Evolutionary conservation across 2,329 filamentous ascomycete species (phyloP).

Genomic region (Diaporthe eres): DNA sequence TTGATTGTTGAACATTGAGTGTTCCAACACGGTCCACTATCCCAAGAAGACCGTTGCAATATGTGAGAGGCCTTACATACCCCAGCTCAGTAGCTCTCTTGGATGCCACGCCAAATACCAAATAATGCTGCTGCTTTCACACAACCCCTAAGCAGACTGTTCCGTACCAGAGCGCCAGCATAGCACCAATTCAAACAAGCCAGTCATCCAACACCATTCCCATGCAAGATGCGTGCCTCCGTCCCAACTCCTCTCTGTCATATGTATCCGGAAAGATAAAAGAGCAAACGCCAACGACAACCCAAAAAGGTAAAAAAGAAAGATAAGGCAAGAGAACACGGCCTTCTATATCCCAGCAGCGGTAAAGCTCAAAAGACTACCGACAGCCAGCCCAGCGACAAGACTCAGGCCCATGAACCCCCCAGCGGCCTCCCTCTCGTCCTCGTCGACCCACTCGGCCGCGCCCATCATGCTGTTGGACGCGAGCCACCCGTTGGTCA

Average conservation of each 20-base stretch:
- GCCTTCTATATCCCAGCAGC: slow-evolving; percentile 62
- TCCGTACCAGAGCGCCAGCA: background rate
- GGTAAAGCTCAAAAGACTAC: slow-evolving; percentile 92
- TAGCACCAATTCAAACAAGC: background rate
- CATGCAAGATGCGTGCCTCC: slow-evolving; percentile 29
- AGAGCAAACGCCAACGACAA: too few species aligned
- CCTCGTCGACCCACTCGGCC: slow-evolving; percentile 82
- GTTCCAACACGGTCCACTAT: background rate
- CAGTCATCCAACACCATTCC: slow-evolving; percentile 16
- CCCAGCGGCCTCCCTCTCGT: slow-evolving; percentile 89
- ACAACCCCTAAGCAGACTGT: background rate
- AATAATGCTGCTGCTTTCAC: background rate
- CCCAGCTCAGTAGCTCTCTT: background rate
- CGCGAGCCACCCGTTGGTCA: slow-evolving; percentile 89
- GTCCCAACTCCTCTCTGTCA: background rate
- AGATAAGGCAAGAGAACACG: too few species aligned
- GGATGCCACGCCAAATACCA: background rate
- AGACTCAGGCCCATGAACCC: slow-evolving; percentile 95
- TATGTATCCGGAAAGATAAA: too few species aligned
- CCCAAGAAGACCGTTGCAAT: background rate
- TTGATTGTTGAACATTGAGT: background rate
- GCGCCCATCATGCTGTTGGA: slow-evolving; percentile 94
- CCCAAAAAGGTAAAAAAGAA: too few species aligned
- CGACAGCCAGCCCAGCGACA: slow-evolving; percentile 84
- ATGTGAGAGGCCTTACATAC: background rate